Percentiles rank a stretch among this genome's conserved stretches.
Conservation (phyloP, 768 basidiomycete species). For the Collybiopsis confluens region DNA sequence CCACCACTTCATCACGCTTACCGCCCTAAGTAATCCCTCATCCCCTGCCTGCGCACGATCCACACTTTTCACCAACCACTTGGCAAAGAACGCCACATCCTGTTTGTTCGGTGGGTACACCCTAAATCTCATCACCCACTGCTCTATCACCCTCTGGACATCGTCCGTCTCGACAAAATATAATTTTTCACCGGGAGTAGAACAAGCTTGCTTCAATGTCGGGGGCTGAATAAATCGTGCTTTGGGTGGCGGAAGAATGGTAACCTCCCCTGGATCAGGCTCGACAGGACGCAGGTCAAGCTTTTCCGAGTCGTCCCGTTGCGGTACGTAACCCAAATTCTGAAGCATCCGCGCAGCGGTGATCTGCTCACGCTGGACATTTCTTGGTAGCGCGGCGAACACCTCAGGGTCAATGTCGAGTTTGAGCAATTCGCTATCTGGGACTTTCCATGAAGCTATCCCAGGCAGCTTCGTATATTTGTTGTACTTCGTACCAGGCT, state of each 20-base stretch:
- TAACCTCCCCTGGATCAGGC: slow-evolving; percentile 33
- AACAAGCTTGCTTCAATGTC: slow-evolving; percentile 52
- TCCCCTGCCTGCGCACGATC: slow-evolving; percentile 53
- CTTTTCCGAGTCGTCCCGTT: slow-evolving; percentile 31
- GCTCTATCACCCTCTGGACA: slow-evolving; percentile 64
- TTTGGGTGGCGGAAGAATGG: slow-evolving; percentile 49
- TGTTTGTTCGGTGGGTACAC: slow-evolving; percentile 61
- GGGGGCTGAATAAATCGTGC: slow-evolving; percentile 49
- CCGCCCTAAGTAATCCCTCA: slow-evolving; percentile 59
- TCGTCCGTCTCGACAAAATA: slow-evolving; percentile 64
- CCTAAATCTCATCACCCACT: slow-evolving; percentile 69
- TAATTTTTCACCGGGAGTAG: slow-evolving; percentile 47
- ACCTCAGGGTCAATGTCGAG: slow-evolving; percentile 74
- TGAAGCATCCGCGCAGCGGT: slow-evolving; percentile 51
- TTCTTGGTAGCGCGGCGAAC: slow-evolving; percentile 58
- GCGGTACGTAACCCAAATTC: slow-evolving; percentile 35
- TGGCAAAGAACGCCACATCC: slow-evolving; percentile 74
- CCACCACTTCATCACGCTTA: slow-evolving; percentile 83
- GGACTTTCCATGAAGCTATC: slow-evolving; percentile 37
- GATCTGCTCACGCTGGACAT: slow-evolving; percentile 73
- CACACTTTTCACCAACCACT: slow-evolving; percentile 66
- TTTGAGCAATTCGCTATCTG: slow-evolving; percentile 52
- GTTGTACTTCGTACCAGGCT: slow-evolving; percentile 21
- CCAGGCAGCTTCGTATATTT: slow-evolving; percentile 32
- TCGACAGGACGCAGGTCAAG: slow-evolving; percentile 55